phyloP scores from a whole-genome alignment of 1,139 yeast genomes.

The Protomyces pachydermus region DNA sequence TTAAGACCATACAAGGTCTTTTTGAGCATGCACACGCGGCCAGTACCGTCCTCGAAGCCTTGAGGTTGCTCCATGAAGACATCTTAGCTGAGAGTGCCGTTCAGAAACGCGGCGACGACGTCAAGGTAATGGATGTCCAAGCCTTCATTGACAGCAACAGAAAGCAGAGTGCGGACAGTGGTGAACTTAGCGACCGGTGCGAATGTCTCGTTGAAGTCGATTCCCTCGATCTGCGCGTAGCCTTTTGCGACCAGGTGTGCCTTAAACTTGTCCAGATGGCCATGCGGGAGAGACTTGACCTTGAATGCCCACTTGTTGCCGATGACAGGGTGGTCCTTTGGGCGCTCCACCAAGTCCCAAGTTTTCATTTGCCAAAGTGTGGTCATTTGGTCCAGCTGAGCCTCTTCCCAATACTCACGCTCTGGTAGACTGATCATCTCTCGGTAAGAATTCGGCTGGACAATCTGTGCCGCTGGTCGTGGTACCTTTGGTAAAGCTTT shows the following conservation, averaged over 20 bases:
- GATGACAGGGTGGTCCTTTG: not conserved
- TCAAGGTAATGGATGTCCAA: not conserved
- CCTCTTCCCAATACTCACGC: not conserved
- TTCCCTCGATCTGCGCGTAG: constrained; percentile 21
- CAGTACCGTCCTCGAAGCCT: not conserved
- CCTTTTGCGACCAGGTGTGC: constrained; percentile 31
- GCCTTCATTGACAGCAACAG: not conserved
- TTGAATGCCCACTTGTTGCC: no score
- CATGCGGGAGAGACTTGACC: no score
- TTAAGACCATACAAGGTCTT: not conserved
- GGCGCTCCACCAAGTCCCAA: not conserved
- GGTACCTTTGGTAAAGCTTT: no score
- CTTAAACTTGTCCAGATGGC: constrained; percentile 23
- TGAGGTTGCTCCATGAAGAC: not conserved
- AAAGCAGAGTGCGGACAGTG: not conserved
- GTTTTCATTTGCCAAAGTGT: not conserved
- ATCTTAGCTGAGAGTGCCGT: not conserved
- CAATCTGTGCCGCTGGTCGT: no score
- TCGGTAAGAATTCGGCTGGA: no score
- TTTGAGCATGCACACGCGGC: not conserved
- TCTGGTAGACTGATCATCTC: not conserved
- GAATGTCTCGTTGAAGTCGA: not conserved
- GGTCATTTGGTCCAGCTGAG: not conserved
- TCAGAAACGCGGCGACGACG: not conserved
- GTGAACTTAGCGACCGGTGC: not conserved